phyloP scores from a whole-genome alignment of 129 eudicot genomes.

The Deinandra increscens region DNA sequence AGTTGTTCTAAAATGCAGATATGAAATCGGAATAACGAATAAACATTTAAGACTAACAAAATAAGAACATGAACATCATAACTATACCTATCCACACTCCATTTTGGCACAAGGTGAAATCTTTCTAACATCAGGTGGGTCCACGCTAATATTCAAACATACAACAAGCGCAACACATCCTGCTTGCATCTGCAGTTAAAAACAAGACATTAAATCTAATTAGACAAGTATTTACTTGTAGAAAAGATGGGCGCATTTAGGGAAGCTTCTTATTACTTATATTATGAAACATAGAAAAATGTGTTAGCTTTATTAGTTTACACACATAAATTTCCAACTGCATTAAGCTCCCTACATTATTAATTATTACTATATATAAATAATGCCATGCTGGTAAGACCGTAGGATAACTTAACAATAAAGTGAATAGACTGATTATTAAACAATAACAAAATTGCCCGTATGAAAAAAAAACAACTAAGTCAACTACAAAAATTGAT shows the following conservation, averaged over 20 bases:
- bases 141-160: constrained; percentile 86
- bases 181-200: constrained; percentile 85
- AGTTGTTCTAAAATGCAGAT: constrained; percentile 12
- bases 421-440: neutral
- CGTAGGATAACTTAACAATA: constrained; percentile 2
- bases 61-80: constrained; percentile 6
- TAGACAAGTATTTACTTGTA: neutral
- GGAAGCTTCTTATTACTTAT: constrained; percentile 5
- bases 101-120: constrained; percentile 98
- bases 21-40: neutral
- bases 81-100: constrained; percentile 98
- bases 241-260: neutral
- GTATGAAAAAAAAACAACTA: neutral
- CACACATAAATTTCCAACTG: neutral
- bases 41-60: constrained; percentile 2
- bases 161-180: constrained; percentile 97
- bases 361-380: neutral
- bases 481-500: neutral
- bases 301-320: neutral
- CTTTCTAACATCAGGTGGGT: constrained; percentile 99
- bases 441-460: neutral
- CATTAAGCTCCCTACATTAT: neutral
- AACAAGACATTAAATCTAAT: neutral
- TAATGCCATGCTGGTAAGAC: neutral
- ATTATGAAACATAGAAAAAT: neutral